Base-by-base conservation (phyloP, 73 alveolate species). In the Durusdinium trenchii region DNA sequence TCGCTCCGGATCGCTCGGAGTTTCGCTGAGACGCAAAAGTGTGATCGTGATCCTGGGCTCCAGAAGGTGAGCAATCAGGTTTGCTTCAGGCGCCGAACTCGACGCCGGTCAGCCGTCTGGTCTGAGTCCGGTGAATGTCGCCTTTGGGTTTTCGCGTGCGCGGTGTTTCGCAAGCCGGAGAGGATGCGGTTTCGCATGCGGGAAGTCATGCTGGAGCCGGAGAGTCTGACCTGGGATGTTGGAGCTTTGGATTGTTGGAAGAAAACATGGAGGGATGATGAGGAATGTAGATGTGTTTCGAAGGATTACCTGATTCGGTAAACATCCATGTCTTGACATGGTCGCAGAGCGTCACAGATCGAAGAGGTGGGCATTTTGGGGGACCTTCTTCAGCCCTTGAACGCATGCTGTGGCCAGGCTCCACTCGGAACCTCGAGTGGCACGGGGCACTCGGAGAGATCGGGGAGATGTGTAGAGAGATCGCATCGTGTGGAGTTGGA, bases 41-140 rank as follows among this genome's bases (percentile, higher is more conserved):
- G 98, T 76, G 98, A 91, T 35, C 98, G 98, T 9, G 98, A 91
- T 52, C 98, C 98, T 4, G 98, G 98, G 26, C 87, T 91, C 47
- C 98, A 91, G 64, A 91, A 91, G 40, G 98, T 91, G 50, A 91
- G 78, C 98, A 91, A 91, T 32, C 32, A 36, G 23, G 98, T 91
- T 43, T 54, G 78, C 71, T 91, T 91, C n/a, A 76, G 98, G 98
- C 98, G 16, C 61, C 62, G 40, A 9, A 12, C n/a, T n/a, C n/a
- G n/a, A n/a, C n/a, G n/a, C n/a, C n/a, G n/a, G n/a, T n/a, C n/a
- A n/a, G n/a, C n/a, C n/a, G n/a, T n/a, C n/a, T n/a, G n/a, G n/a
- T n/a, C n/a, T n/a, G n/a, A n/a, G n/a, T n/a, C 78, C 32, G 78
- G 78, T 23, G 38, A 23, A 64, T 64, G 78, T 64, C 16, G 38